Conservation (phyloP, 2,329 filamentous ascomycete genomes). For the Fusarium setosum region DNA sequence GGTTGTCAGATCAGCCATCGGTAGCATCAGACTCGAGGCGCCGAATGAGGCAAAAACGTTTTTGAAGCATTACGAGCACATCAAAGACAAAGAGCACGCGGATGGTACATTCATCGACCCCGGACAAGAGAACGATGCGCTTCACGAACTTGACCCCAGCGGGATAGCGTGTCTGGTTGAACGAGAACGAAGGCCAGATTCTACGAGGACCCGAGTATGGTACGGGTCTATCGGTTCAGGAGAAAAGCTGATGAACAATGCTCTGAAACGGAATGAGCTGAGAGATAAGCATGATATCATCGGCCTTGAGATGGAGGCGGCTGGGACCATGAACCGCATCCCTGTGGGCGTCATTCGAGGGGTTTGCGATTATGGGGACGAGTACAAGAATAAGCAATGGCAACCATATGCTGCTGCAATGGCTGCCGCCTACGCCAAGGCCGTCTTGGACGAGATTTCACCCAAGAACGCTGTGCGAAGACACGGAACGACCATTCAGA, state of each 20-base stretch:
- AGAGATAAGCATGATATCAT: constrained; percentile 44
- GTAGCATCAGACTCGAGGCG: constrained; percentile 42
- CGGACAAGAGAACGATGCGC: constrained; percentile 43
- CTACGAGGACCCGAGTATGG: background rate
- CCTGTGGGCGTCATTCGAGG: constrained; percentile 48
- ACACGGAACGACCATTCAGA: too few species aligned
- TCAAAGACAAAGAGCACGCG: constrained; percentile 38
- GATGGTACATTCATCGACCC: constrained; percentile 46
- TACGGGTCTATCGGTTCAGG: constrained; percentile 45
- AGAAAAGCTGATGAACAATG: constrained; percentile 46
- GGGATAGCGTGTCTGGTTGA: background rate
- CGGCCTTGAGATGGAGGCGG: constrained; percentile 49
- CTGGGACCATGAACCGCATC: constrained; percentile 47
- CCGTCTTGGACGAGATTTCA: constrained; percentile 6
- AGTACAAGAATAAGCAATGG: constrained; percentile 49
- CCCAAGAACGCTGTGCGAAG: background rate
- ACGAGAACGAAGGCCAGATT: background rate
- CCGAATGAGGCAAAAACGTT: constrained; percentile 39
- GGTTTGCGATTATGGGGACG: constrained; percentile 49
- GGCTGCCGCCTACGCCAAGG: constrained; percentile 26
- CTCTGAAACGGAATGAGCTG: constrained; percentile 35
- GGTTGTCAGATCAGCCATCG: constrained; percentile 49
- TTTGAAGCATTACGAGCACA: constrained; percentile 35
- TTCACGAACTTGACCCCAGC: constrained; percentile 21
- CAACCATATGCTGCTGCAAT: constrained; percentile 51